Base-by-base conservation (phyloP, 768 basidiomycete genomes). In the Xanthoconium purpureum region DNA sequence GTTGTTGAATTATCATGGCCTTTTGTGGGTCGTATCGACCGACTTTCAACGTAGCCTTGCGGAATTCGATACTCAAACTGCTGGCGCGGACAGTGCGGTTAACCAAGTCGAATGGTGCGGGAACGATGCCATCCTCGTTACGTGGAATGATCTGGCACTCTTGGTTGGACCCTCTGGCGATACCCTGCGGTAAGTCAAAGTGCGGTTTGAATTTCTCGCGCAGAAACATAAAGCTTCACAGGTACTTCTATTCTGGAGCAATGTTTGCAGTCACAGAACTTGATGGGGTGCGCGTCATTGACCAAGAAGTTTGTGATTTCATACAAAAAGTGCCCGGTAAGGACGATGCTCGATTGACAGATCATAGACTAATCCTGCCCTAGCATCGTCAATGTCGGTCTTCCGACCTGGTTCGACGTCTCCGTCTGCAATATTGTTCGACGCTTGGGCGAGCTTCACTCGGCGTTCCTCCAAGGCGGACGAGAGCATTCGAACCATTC, bases 151-250 rank as follows among this genome's bases (percentile, higher is more conserved):
- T 18, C 73, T 87, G 32, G 89, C 85, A 0, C 75, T 94, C 4
- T 77, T 99, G 32, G 91, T 97, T n/a, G 94, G 96, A 6, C 97
- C 97, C 14, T 89, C 84, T 54, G 94, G 94, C 3, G 91, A 95
- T 63, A 86, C 84, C 0, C 74, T 98, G 24, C 83, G 84, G 94
- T 95, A 70, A 61, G 90, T 73, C 39, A 7, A 6, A 7, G 13
- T 32, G 28, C 20, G 29, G 43, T 52, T 42, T 18, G 14, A 50
- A n/a, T 24, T 3, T 43, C 6, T 18, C 48, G 40, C 60, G 24
- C 45, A 37, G 24, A 42, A 51, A 68, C 36, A 36, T 59, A 14
- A 64, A 29, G 50, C 13, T 33, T 42, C 11, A 6, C n/a, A 97
- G 94, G 62, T 97, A 89, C 66, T 80, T 81, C 64, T 94, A 98